phyloP scores from a whole-genome alignment of 73 alveolate species.

The Uronychia binucleata region DNA sequence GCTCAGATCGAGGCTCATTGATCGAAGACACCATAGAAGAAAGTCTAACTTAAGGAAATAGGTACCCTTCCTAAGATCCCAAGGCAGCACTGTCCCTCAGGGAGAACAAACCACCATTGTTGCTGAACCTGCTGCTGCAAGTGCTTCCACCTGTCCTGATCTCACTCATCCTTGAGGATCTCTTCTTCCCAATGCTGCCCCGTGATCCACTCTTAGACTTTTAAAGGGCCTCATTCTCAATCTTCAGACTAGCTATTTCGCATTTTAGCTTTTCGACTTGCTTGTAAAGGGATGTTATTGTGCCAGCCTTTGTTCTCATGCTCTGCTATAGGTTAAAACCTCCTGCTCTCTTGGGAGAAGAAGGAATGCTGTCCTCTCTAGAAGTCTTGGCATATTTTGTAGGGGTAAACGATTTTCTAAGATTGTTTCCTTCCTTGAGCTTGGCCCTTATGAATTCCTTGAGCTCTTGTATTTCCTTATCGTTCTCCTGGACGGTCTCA shows the following conservation, averaged over 20 bases:
- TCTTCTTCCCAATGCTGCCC: not conserved
- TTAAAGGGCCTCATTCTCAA: not conserved
- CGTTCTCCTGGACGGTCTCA: not conserved
- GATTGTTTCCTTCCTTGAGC: not conserved
- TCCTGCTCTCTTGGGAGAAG: not conserved
- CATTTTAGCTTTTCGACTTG: not conserved
- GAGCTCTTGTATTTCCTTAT: not conserved
- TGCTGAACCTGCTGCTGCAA: not conserved
- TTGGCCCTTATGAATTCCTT: not conserved
- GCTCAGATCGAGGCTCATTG: not conserved
- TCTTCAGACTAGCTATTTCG: not conserved
- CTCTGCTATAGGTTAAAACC: too few relatives aligned
- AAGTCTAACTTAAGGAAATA: not conserved
- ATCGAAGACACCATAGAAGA: not conserved
- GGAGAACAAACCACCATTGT: not conserved
- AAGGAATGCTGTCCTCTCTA: not conserved
- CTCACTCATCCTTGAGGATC: not conserved
- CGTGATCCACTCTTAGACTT: not conserved
- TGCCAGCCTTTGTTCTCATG: too few relatives aligned
- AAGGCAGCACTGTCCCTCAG: not conserved
- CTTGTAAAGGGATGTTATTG: too few relatives aligned
- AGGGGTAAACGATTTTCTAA: not conserved
- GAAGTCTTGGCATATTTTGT: not conserved
- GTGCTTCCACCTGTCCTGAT: not conserved
- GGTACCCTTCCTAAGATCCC: too few relatives aligned